Percentiles rank a stretch among this genome's conserved stretches.
phyloP scores from a whole-genome alignment of 2,329 filamentous ascomycete species.

The Ascochyta fabae region DNA sequence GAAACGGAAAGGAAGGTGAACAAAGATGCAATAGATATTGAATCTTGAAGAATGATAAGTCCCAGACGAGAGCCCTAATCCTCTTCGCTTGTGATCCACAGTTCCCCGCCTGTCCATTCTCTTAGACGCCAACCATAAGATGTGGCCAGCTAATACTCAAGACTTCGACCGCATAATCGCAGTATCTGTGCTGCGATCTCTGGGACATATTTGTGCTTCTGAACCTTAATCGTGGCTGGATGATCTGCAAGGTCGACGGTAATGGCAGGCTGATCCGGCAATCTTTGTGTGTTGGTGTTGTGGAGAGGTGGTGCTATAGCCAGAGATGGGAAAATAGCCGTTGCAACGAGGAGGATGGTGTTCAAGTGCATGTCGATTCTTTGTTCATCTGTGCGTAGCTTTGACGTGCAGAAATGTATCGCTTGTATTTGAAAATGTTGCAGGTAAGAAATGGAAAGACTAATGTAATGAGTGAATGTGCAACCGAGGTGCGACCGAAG shows the following conservation, averaged over 20 bases:
- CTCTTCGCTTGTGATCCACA: not conserved
- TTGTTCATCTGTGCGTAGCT: not conserved
- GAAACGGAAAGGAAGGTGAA: not conserved
- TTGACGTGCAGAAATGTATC: not conserved
- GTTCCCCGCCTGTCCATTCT: not conserved
- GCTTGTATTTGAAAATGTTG: not conserved
- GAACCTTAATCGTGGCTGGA: not conserved
- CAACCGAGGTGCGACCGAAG: conserved; percentile 8
- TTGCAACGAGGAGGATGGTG: not conserved
- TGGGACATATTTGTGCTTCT: conserved; percentile 12
- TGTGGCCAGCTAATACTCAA: not conserved
- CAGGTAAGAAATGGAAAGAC: not conserved
- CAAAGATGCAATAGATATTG: not conserved
- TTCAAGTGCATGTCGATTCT: not conserved
- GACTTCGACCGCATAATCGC: conserved; percentile 1
- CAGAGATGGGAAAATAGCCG: not conserved
- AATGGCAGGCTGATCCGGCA: conserved; percentile 10
- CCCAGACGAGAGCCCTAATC: too few species aligned
- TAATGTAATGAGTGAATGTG: not conserved
- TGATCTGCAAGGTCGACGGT: not conserved
- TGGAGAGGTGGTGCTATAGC: conserved; percentile 10
- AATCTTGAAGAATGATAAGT: not conserved
- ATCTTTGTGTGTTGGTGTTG: conserved; percentile 13
- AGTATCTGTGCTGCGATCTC: conserved; percentile 8
- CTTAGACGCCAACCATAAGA: too few species aligned